phyloP scores from a whole-genome alignment of 495 filamentous ascomycete species.

The Clavariopsis aquatica region DNA sequence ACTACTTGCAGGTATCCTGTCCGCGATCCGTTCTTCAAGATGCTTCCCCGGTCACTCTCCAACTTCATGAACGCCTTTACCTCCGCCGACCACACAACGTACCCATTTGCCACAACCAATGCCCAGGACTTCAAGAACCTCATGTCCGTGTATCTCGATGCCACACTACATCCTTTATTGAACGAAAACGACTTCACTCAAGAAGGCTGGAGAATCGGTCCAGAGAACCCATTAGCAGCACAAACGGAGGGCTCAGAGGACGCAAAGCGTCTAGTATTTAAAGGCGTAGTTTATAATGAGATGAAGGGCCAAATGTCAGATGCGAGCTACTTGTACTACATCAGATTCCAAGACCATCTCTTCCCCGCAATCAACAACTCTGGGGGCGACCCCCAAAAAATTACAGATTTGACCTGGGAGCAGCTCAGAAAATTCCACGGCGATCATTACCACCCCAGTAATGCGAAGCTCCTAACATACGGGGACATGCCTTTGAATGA shows the following conservation, averaged over 20 bases:
- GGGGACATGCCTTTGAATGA: slow-evolving; percentile 83
- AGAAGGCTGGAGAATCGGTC: slow-evolving; percentile 94
- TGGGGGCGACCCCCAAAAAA: slow-evolving; percentile 91
- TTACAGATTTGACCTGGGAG: slow-evolving; percentile 88
- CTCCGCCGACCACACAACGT: slow-evolving; percentile 92
- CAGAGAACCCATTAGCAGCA: slow-evolving; percentile 72
- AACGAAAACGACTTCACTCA: slow-evolving; percentile 91
- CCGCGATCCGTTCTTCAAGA: slow-evolving; percentile 98
- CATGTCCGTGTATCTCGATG: slow-evolving; percentile 94
- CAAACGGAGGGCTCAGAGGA: slow-evolving; percentile 49
- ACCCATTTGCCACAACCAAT: slow-evolving; percentile 98
- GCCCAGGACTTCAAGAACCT: slow-evolving; percentile 91
- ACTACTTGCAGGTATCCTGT: slow-evolving; percentile 73
- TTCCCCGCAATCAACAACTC: slow-evolving; percentile 93
- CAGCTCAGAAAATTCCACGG: slow-evolving; percentile 83
- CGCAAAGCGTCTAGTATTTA: slow-evolving; percentile 77
- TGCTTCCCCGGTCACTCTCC: slow-evolving; percentile 93
- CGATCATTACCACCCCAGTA: slow-evolving; percentile 94
- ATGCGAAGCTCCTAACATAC: slow-evolving; percentile 92
- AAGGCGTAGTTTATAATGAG: slow-evolving; percentile 98
- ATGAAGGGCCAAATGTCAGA: slow-evolving; percentile 99
- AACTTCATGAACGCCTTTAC: slow-evolving; percentile 99
- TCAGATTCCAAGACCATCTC: slow-evolving; percentile 89
- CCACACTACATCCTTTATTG: slow-evolving; percentile 83
- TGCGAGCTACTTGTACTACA: slow-evolving; percentile 92